Percentiles rank a stretch among this genome's conserved stretches.
Evolutionary conservation across 208 protist genomes (phyloP).

Genomic region (Acanthamoeba sp.): DNA sequence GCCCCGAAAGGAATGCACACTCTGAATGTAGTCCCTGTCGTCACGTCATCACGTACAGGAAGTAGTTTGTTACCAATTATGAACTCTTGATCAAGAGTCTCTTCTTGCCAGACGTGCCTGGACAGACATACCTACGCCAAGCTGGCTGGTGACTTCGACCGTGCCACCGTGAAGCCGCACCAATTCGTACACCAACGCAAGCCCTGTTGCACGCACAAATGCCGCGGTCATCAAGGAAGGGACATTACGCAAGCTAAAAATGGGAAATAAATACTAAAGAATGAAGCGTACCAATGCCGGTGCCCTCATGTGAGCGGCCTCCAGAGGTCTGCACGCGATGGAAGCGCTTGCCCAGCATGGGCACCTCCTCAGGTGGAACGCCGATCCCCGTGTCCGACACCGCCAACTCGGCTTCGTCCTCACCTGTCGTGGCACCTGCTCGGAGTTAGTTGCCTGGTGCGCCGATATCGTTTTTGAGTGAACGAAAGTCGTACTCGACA

Average conservation of each 20-base stretch:
- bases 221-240: too few relatives aligned
- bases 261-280: neutral
- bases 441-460: neutral
- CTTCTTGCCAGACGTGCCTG: too few relatives aligned
- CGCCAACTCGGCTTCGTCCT: neutral
- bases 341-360: slow-evolving; percentile 67
- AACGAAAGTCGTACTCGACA: neutral
- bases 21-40: slow-evolving; percentile 25
- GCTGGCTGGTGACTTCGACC: slow-evolving; percentile 48
- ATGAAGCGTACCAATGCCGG: slow-evolving; percentile 25
- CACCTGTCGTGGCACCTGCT: neutral
- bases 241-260: neutral
- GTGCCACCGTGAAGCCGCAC: slow-evolving; percentile 77
- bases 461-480: neutral
- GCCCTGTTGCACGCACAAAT: neutral
- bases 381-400: slow-evolving; percentile 77
- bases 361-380: slow-evolving; percentile 61
- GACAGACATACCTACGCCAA: neutral
- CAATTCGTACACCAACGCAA: slow-evolving; percentile 75
- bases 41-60: neutral
- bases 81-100: too few relatives aligned
- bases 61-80: neutral
- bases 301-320: slow-evolving; percentile 57
- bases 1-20: slow-evolving; percentile 49
- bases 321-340: slow-evolving; percentile 58